Conservation (phyloP, 1,284 basidiomycete genomes). For the Testicularia cyperi region DNA sequence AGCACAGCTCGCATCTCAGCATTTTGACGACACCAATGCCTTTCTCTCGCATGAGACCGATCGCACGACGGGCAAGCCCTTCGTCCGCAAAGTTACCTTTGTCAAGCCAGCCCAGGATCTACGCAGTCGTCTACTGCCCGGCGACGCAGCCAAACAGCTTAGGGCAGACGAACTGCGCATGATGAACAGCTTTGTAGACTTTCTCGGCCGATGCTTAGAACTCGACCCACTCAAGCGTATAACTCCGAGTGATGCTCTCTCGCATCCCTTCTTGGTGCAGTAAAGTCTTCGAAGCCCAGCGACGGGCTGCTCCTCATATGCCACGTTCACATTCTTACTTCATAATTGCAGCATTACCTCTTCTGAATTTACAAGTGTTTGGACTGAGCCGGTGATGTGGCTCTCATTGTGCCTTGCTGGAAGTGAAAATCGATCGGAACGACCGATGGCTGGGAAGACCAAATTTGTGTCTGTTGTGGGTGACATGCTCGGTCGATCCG, state of each 20-base stretch:
- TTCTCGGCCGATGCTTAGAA: conserved; percentile 85
- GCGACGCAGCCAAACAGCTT: conserved; percentile 70
- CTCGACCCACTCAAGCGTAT: conserved; percentile 87
- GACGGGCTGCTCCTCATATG: no score
- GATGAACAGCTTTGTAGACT: conserved; percentile 80
- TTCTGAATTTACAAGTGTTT: no score
- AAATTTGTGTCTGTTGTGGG: no score
- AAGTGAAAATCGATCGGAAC: no score
- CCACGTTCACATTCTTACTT: no score
- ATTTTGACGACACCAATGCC: conserved; percentile 82
- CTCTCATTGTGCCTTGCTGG: no score
- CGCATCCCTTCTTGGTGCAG: conserved; percentile 77
- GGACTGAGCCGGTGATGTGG: no score
- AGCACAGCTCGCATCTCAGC: conserved; percentile 83
- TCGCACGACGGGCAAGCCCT: conserved; percentile 65
- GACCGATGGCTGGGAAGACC: no score
- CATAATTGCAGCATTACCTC: no score
- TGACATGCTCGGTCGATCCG: no score
- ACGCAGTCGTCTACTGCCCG: conserved; percentile 77
- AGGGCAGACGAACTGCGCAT: conserved; percentile 85
- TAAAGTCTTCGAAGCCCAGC: no score
- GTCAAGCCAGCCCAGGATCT: conserved; percentile 82
- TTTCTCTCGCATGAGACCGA: conserved; percentile 52
- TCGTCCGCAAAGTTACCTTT: conserved; percentile 63
- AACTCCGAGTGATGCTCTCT: conserved; percentile 80